A percentile compares a stretch with the other conserved stretches of the same genome.
Evolutionary conservation across 805 yeast species (phyloP).

Genomic region (Lipomyces kockii): DNA sequence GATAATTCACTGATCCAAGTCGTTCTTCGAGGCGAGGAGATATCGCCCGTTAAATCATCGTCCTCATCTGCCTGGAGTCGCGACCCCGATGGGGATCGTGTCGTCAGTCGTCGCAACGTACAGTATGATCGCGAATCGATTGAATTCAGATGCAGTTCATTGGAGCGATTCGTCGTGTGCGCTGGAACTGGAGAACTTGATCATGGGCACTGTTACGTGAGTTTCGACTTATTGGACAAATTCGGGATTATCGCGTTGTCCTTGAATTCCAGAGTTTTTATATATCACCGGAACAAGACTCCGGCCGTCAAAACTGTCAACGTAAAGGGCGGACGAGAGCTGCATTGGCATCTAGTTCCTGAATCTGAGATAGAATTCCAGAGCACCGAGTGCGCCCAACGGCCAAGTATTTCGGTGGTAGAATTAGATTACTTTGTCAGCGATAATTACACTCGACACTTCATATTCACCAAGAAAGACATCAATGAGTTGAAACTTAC

Average conservation of each 20-base stretch:
- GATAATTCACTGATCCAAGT: constrained; percentile 23
- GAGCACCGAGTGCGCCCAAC: background rate
- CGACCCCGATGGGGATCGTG: background rate
- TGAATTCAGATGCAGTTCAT: constrained; percentile 22
- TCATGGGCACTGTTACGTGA: constrained; percentile 4
- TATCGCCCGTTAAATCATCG: background rate
- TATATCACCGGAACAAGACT: constrained; percentile 5
- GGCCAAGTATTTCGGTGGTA: constrained; percentile 11
- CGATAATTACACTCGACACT: constrained; percentile 14
- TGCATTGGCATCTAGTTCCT: constrained; percentile 24
- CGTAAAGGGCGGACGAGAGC: background rate
- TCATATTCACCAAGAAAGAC: constrained; percentile 4
- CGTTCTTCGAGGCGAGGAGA: constrained; percentile 23
- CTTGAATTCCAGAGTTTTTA: constrained; percentile 23
- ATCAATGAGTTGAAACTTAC: background rate
- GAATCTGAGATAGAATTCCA: constrained; percentile 11
- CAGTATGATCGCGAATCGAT: constrained; percentile 20
- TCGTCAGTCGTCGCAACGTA: background rate
- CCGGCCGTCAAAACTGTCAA: background rate
- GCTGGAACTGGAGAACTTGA: constrained; percentile 35
- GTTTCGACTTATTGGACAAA: constrained; percentile 24
- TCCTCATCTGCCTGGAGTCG: background rate
- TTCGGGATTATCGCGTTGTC: constrained; percentile 21
- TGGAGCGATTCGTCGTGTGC: constrained; percentile 7
- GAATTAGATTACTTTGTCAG: constrained; percentile 27